Conservation (phyloP, 2,329 filamentous ascomycete genomes). For the Arthrobotrys sphaeroides region DNA sequence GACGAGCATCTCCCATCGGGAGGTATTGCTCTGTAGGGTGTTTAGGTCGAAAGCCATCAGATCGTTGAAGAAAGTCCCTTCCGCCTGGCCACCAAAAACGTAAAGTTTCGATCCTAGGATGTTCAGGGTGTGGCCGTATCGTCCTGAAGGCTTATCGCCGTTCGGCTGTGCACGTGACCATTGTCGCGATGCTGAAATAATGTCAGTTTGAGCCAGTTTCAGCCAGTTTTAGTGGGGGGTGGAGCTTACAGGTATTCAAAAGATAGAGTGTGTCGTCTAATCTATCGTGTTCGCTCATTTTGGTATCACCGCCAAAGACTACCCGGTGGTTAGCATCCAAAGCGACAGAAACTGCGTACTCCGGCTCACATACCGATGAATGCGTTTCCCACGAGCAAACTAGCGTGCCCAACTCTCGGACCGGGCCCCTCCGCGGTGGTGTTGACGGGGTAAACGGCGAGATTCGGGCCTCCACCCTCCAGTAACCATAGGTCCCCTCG, state of each 20-base stretch:
- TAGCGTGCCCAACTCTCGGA: slow-evolving; percentile 91
- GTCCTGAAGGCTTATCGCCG: slow-evolving; percentile 83
- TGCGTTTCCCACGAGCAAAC: slow-evolving; percentile 93
- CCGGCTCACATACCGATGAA: slow-evolving; percentile 79
- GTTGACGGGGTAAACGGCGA: slow-evolving; percentile 89
- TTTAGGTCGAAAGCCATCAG: slow-evolving; percentile 95
- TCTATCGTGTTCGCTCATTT: slow-evolving; percentile 89
- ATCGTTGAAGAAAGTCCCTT: slow-evolving; percentile 98
- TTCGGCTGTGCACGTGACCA: slow-evolving; percentile 95
- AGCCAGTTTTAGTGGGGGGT: slow-evolving; percentile 57
- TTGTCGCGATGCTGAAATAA: slow-evolving; percentile 81
- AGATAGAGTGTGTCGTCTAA: slow-evolving; percentile 96
- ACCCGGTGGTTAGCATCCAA: slow-evolving; percentile 2
- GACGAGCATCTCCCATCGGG: slow-evolving; percentile 93
- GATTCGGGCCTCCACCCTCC: slow-evolving; percentile 80
- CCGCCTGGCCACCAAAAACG: slow-evolving; percentile 96
- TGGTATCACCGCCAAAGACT: slow-evolving; percentile 97
- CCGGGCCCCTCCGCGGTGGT: slow-evolving; percentile 94
- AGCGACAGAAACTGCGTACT: too few relatives aligned
- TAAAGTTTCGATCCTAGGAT: slow-evolving; percentile 97
- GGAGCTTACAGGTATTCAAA: slow-evolving; percentile 90
- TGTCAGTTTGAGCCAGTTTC: slow-evolving; percentile 9
- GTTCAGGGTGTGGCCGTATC: slow-evolving; percentile 95
- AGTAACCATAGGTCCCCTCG: slow-evolving; percentile 99
- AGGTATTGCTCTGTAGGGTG: slow-evolving; percentile 86